Percentiles rank a stretch among this genome's conserved stretches.
Conservation (phyloP, 1,284 basidiomycete genomes). For the Kalmanozyma brasiliensis region DNA sequence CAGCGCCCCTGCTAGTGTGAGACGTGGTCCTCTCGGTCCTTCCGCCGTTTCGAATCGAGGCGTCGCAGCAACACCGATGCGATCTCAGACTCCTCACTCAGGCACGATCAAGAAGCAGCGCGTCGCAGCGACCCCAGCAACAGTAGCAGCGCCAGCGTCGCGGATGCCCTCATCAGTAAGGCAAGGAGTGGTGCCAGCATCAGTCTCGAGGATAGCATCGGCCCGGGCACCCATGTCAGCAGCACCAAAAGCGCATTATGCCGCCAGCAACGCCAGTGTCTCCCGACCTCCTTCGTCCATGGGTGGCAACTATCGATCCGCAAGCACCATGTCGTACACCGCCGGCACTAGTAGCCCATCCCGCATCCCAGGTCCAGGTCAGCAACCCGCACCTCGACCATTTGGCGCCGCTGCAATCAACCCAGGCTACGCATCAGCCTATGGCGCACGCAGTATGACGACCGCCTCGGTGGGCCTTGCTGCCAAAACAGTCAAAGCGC, state of each 20-base stretch:
- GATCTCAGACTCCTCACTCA: conserved; percentile 30
- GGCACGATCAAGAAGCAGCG: conserved; percentile 42
- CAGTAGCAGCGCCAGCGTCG: conserved; percentile 17
- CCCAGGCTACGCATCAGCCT: conserved; percentile 16
- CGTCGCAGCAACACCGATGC: conserved; percentile 36
- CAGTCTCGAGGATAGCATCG: conserved; percentile 29
- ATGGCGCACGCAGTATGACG: conserved; percentile 29
- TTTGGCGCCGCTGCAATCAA: conserved; percentile 17
- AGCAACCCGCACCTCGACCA: conserved; percentile 13
- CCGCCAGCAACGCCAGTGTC: conserved; percentile 13
- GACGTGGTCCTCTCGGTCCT: conserved; percentile 31
- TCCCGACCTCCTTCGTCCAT: conserved; percentile 33
- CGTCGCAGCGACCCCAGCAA: conserved; percentile 32
- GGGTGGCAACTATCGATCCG: conserved; percentile 25
- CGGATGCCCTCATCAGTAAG: conserved; percentile 18
- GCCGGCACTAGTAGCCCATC: conserved; percentile 37
- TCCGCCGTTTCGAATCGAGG: conserved; percentile 27
- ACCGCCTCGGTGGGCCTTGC: conserved; percentile 18
- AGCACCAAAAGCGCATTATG: conserved; percentile 22
- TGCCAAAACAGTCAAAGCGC: conserved; percentile 27
- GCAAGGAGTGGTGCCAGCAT: conserved; percentile 17
- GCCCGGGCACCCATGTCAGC: conserved; percentile 33
- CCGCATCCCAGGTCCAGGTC: conserved; percentile 34
- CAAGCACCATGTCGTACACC: conserved; percentile 35
- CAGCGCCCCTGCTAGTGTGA: conserved; percentile 30